These are phyloP conservation scores for Rhazya stricta DNA, from an alignment of 257 asterid species.

Conservation along the genomic window DNA sequence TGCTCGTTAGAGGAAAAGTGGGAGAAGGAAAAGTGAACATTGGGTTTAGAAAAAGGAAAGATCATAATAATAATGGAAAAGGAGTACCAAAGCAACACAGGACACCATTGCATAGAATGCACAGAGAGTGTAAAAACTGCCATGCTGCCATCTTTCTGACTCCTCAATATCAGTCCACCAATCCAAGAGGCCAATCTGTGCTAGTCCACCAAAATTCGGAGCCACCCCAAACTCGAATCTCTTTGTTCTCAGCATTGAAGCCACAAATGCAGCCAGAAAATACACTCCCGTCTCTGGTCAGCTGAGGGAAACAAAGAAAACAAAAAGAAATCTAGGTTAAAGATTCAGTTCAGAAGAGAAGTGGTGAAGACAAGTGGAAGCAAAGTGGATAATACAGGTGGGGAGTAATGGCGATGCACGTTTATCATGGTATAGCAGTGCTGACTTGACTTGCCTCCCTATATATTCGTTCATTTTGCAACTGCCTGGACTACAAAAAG, in stretches of 20 bases:
- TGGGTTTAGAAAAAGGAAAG: not conserved
- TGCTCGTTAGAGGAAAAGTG: not conserved
- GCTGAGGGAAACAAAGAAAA: not conserved
- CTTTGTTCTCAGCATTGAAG: slow-evolving; percentile 6
- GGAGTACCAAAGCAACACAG: slow-evolving; percentile 27
- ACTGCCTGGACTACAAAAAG: not conserved
- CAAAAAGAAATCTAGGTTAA: not conserved
- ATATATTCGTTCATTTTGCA: slow-evolving; percentile 11
- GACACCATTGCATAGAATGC: slow-evolving; percentile 31
- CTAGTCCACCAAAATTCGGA: not conserved
- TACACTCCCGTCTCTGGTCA: not conserved
- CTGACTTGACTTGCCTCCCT: slow-evolving; percentile 7
- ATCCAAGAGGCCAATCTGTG: slow-evolving; percentile 2
- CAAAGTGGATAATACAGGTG: slow-evolving; percentile 9
- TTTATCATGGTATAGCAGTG: not conserved
- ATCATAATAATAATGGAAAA: too few relatives aligned
- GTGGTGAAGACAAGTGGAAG: slow-evolving; percentile 10
- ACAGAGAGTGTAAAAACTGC: slow-evolving; percentile 27
- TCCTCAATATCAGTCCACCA: slow-evolving; percentile 22
- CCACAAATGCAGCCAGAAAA: not conserved
- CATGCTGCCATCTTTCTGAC: slow-evolving; percentile 15
- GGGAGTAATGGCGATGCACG: slow-evolving; percentile 4
- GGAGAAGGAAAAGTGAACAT: not conserved
- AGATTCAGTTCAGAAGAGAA: not conserved
- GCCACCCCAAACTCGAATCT: slow-evolving; percentile 4